Evolutionary conservation across 768 basidiomycete species (phyloP), one percentile per base, ranked within the genome.

Genomic region (Termitomyces sp.): DNA sequence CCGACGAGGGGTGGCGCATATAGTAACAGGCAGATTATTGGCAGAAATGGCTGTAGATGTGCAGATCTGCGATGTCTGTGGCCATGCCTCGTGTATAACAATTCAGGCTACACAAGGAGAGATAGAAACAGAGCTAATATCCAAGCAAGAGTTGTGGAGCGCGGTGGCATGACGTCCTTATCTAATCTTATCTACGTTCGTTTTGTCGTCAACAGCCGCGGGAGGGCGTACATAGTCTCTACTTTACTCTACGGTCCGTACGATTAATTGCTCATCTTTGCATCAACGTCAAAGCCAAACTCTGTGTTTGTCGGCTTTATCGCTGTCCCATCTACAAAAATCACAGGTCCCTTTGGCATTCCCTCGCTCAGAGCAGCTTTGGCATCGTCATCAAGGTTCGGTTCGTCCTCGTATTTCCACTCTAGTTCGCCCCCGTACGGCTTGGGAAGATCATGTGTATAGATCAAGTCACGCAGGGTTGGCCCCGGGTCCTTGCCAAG

Each of bases 401-500:
- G 90, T 43, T 81, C 81, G 53, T 88, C 82, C 60, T 80, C 81
- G 50, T 80, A 93, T 38, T 73, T 72, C 85, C 86, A 94, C 10
- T 82, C 81, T 31, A 94, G 73, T 47, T 80, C 73, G 5, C 92
- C 92, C 3, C 91, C 92, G 65, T 92, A 94, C 17, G 71, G 69
- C 50, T 75, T 77, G 0, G 92, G 92, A 19, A 94, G 73, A 56
- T 80, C 67, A 41, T 70, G 57, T 3, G 64, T 62, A 49, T 79
- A 60, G 15, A 82, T 67, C 42, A 89, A 72, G 15, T 75, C 73
- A 12, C 74, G 70, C 3, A 93, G 76, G 2, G 74, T 70, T 1
- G 75, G 65, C 4, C 80, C 81, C 3, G 82, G 79, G 54, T 86
- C 79, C 54, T 76, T 81, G 3, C 85, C 84, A 9, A 93, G 73